phyloP scores from a whole-genome alignment of 2,329 filamentous ascomycete species.

The Acarospora socialis region DNA sequence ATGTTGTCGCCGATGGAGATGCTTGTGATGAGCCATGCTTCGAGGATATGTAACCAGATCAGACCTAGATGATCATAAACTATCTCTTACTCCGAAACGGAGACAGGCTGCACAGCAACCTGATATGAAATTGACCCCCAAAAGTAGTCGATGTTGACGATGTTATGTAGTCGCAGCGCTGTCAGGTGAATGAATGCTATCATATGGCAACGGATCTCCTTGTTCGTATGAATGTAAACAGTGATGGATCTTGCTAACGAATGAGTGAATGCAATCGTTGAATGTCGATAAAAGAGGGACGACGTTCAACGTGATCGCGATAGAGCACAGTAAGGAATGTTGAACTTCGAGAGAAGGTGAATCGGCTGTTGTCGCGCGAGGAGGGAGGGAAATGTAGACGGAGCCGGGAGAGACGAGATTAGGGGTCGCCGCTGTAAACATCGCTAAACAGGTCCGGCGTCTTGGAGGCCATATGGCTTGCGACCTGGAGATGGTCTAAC shows the following conservation, averaged over 20 bases:
- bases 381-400: not conserved
- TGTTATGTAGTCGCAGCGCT: not conserved
- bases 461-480: too few species aligned
- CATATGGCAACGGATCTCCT: conserved; percentile 5
- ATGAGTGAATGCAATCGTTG: conserved; percentile 6
- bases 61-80: not conserved
- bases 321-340: not conserved
- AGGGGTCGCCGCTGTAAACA: too few species aligned
- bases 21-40: conserved; percentile 17
- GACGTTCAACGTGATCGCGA: conserved; percentile 7
- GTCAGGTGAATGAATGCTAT: conserved; percentile 2
- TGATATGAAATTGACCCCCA: conserved; percentile 3
- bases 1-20: conserved; percentile 14
- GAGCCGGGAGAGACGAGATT: not conserved
- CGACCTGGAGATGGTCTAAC: too few species aligned
- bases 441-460: too few species aligned
- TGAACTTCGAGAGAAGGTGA: not conserved
- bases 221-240: conserved; percentile 10
- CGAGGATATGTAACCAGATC: not conserved
- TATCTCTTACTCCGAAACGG: not conserved
- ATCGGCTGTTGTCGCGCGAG: not conserved
- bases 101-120: conserved; percentile 6
- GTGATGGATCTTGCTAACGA: conserved; percentile 2
- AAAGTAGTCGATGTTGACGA: too few species aligned
- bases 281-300: conserved; percentile 15